Percentiles rank a stretch among this genome's conserved stretches.
phyloP scores from a whole-genome alignment of 805 yeast genomes.

The Kuraishia cidri region DNA sequence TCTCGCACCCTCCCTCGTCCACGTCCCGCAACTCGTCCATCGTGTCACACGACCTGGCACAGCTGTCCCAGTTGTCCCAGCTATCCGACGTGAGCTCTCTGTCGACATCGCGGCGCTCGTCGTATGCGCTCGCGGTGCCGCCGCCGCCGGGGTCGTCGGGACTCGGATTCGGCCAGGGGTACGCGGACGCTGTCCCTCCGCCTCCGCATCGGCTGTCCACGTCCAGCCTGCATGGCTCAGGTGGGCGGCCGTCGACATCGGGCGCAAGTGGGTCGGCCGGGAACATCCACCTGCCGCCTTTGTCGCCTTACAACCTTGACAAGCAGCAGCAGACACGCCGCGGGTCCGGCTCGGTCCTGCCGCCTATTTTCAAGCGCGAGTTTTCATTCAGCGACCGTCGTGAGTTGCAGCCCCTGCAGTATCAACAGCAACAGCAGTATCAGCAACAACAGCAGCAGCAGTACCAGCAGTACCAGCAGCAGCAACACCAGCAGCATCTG shows the following conservation, averaged over 20 bases:
- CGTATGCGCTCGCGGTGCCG: not conserved
- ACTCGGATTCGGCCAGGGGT: no score
- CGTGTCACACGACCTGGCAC: constrained; percentile 8
- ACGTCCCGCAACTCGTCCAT: constrained; percentile 21
- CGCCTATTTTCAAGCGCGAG: constrained; percentile 8
- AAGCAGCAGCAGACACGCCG: not conserved
- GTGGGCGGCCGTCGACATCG: not conserved
- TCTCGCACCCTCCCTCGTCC: constrained; percentile 15
- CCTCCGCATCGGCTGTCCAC: constrained; percentile 1
- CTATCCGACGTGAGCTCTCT: not conserved
- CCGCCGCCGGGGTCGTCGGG: not conserved
- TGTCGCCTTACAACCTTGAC: not conserved
- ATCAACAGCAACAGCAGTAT: not conserved
- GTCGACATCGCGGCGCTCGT: constrained; percentile 1
- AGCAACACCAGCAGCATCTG: not conserved
- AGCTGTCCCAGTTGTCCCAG: not conserved
- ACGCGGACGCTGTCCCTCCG: no score
- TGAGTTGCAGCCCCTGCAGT: not conserved
- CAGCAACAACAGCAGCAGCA: not conserved
- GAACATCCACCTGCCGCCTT: not conserved
- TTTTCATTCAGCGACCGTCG: constrained; percentile 4
- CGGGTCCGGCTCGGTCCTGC: constrained; percentile 1
- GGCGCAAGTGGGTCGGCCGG: not conserved
- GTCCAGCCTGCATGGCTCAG: not conserved
- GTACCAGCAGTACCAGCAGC: not conserved